Evolutionary conservation across 345 rosid genomes (phyloP).

Genomic region (Salix suchowensis): DNA sequence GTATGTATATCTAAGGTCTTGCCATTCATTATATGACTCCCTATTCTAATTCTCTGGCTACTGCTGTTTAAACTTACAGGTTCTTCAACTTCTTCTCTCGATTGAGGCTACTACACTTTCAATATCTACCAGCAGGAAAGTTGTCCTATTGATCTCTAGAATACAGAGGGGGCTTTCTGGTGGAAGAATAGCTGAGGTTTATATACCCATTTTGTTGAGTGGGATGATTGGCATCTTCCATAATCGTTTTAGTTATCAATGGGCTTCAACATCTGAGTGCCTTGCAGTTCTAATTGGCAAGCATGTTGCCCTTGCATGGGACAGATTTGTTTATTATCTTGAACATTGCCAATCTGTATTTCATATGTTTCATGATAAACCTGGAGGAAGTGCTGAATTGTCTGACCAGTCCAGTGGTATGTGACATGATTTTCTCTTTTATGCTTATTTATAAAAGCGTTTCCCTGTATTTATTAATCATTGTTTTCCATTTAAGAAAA

Average conservation of each 20-base stretch:
- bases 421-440: constrained; percentile 10
- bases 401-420: constrained; percentile 46
- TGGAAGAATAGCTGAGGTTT: constrained; percentile 56
- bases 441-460: not conserved
- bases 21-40: not conserved
- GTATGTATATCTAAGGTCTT: constrained; percentile 37
- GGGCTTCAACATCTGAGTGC: constrained; percentile 74
- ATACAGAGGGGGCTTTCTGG: constrained; percentile 60
- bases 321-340: constrained; percentile 48
- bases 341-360: constrained; percentile 41
- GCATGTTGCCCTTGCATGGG: constrained; percentile 56
- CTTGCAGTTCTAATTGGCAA: constrained; percentile 56
- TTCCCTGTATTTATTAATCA: not conserved
- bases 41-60: constrained; percentile 7
- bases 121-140: constrained; percentile 58
- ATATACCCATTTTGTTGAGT: constrained; percentile 56
- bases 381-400: constrained; percentile 25
- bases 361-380: constrained; percentile 29
- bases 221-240: constrained; percentile 72
- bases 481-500: no score
- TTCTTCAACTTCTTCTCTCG: constrained; percentile 54
- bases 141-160: constrained; percentile 46
- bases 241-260: constrained; percentile 56
- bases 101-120: constrained; percentile 67
- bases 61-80: constrained; percentile 45